Base-by-base conservation (phyloP, 805 yeast species). In the Kuraishia borneana region DNA sequence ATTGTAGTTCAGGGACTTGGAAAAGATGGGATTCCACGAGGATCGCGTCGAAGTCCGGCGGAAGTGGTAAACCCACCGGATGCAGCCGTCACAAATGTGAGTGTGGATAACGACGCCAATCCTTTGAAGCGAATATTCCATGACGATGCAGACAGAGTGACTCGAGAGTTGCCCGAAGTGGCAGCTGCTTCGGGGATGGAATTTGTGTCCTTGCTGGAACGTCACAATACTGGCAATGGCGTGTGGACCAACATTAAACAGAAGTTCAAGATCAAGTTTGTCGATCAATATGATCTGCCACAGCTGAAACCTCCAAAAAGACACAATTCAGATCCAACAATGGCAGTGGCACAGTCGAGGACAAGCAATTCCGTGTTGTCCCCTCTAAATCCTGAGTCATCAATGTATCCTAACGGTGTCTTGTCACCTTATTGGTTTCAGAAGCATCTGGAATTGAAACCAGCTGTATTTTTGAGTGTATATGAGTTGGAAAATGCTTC, bases 371-470 rank as follows among this genome's bases (percentile, higher is more conserved):
- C 66, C 1, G 43, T 50, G 7, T 31, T 60, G 6, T 70, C 77
- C 1, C 76, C 78, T 2, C 53, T 60, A 32, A 58, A 63, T 32
- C 54, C 56, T n/a, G 52, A 53, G 3, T 57, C 69, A 1, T 44
- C 48, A 1, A 36, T 63, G 21, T 62, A 49, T 40, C 68, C 71
- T 1, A 53, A 61, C 23, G 63, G 65, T 0, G 41, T 72, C 1
- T 44, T 72, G 21, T 58, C 68, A 2, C 41, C 47, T 1, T 54
- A 66, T 18, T 77, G 83, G 84, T 38, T 74, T 10, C 58, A 61
- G 23, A 75, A 73, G 44, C 71, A 75, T 43, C 53, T 56, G 19
- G 54, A 60, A n/a, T 36, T 54, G 3, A 28, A 59, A n/a, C 83
- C 83, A 0, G 42, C 67, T 1, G 63, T 68, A 0, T 61, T 65